Percentiles rank a stretch among this genome's conserved stretches.
phyloP scores from a whole-genome alignment of 345 rosid genomes.

The Anacardium occidentale region DNA sequence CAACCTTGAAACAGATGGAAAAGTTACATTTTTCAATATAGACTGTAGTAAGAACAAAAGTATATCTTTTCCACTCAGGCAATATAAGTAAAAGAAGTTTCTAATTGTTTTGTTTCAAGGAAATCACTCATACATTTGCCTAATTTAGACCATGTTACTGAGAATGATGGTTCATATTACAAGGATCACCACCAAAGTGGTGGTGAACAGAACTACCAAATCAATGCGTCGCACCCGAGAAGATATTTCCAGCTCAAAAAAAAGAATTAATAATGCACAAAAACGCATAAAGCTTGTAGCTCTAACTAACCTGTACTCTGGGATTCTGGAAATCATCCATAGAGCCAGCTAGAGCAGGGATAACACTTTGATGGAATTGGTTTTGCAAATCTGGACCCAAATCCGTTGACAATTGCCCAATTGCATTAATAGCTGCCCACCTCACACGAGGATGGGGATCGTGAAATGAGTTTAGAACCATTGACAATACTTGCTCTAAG shows the following conservation, averaged over 20 bases:
- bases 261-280: not conserved
- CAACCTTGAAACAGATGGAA: not conserved
- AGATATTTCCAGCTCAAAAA: slow-evolving; percentile 1
- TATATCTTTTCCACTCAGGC: not conserved
- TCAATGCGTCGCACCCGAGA: not conserved
- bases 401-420: slow-evolving; percentile 97
- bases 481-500: slow-evolving; percentile 80
- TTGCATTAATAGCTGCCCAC: slow-evolving; percentile 99
- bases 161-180: not conserved
- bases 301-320: slow-evolving; percentile 77
- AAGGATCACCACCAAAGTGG: not conserved
- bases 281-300: not conserved
- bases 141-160: not conserved
- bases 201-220: not conserved
- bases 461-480: slow-evolving; percentile 81
- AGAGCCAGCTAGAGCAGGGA: slow-evolving; percentile 82
- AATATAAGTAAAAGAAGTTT: not conserved
- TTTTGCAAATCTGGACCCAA: slow-evolving; percentile 99
- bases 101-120: not conserved
- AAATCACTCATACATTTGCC: not conserved
- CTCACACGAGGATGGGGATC: slow-evolving; percentile 95
- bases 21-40: not conserved
- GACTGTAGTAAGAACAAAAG: not conserved
- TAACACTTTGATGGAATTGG: slow-evolving; percentile 77
- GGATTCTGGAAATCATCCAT: slow-evolving; percentile 99